Evolutionary conservation across 208 protist genomes (phyloP).

Genomic region (Phytomonas sp.): DNA sequence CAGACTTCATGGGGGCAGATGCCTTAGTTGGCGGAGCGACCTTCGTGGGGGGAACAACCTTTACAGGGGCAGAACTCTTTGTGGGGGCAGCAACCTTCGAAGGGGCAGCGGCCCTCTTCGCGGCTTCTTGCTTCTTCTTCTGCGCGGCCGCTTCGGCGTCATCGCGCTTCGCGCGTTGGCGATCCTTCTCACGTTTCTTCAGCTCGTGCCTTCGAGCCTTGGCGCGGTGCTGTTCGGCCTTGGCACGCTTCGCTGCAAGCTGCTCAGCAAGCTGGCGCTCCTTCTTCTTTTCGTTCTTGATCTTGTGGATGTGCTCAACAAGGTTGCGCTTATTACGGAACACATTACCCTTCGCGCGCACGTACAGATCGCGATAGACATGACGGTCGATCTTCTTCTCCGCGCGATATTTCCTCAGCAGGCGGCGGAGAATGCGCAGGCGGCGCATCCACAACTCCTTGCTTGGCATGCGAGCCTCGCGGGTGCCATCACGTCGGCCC

Average conservation of each 20-base stretch:
- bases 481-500: constrained; percentile 96
- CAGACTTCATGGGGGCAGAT: constrained; percentile 36
- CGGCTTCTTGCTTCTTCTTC: constrained; percentile 33
- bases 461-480: constrained; percentile 94
- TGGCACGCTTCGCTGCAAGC: constrained; percentile 56
- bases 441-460: constrained; percentile 98
- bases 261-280: constrained; percentile 92
- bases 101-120: constrained; percentile 42
- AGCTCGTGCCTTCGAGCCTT: constrained; percentile 64
- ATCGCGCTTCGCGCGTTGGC: constrained; percentile 54
- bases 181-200: constrained; percentile 70
- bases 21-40: constrained; percentile 23
- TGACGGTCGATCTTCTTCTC: constrained; percentile 97
- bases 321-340: constrained; percentile 99
- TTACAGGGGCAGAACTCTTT: constrained; percentile 31
- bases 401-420: constrained; percentile 97
- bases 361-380: constrained; percentile 96
- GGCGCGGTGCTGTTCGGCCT: constrained; percentile 65
- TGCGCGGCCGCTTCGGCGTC: constrained; percentile 38
- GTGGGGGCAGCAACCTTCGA: constrained; percentile 30
- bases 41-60: constrained; percentile 34
- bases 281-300: constrained; percentile 95
- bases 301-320: constrained; percentile 97
- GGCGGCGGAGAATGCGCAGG: constrained; percentile 94
- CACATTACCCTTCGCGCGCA: constrained; percentile 98